Evolutionary conservation across 2,329 filamentous ascomycete genomes (phyloP).

Genomic region (Sporothrix dimorphospora): DNA sequence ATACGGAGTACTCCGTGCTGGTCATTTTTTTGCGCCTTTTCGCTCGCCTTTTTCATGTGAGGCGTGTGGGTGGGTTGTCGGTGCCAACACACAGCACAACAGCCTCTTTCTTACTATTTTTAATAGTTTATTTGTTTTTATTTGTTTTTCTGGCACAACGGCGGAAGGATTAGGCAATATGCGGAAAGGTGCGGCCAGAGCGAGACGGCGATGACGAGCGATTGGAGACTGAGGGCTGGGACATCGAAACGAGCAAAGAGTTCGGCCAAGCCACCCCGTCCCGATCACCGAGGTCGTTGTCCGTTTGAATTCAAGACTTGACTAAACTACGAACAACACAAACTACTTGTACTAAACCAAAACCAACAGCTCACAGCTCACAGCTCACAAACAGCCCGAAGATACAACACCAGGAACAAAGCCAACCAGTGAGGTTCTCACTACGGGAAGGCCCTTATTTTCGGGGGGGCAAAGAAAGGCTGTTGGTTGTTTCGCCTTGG

Average conservation of each 20-base stretch:
- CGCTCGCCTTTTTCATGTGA: slow-evolving; percentile 7
- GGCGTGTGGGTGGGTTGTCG: background rate
- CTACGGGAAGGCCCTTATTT: slow-evolving; percentile 14
- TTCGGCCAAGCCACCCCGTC: slow-evolving; percentile 6
- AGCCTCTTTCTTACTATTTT: background rate
- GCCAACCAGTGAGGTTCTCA: slow-evolving; percentile 17
- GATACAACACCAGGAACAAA: slow-evolving; percentile 1
- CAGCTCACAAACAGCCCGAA: background rate
- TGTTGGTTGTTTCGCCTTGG: slow-evolving; percentile 3
- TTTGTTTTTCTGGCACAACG: background rate
- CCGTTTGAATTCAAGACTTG: background rate
- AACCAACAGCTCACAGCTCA: background rate
- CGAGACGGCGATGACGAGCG: slow-evolving; percentile 13
- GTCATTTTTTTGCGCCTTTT: slow-evolving; percentile 21
- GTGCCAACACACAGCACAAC: background rate
- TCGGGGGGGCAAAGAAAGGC: background rate
- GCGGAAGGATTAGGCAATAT: slow-evolving; percentile 27
- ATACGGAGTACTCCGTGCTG: too few species aligned
- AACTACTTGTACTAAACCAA: too few species aligned
- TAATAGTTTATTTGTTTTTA: background rate
- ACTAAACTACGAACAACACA: background rate
- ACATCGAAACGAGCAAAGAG: background rate
- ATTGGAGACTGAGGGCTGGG: background rate
- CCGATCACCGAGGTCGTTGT: slow-evolving; percentile 17
- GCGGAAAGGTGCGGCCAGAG: slow-evolving; percentile 24